Evolutionary conservation across 139 green algal genomes (phyloP), one percentile per base, ranked within the genome.

Genomic region (Eudorina sp.): DNA sequence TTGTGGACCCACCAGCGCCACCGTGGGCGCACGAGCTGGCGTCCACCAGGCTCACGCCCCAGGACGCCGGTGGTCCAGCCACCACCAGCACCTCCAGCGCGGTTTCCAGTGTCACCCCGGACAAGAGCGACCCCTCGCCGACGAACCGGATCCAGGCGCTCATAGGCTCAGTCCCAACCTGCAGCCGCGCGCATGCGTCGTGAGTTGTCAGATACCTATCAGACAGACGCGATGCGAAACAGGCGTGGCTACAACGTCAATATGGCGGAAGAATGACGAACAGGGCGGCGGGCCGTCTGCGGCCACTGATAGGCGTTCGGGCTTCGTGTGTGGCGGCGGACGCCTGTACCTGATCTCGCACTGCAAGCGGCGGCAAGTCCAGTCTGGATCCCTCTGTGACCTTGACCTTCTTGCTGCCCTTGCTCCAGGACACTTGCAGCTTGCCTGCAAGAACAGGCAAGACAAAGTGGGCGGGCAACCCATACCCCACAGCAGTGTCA

Each of bases 391-490:
- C 85, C 75, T 86, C 48, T 4, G 77, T 74, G 38, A 97, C 73
- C 27, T 72, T 78, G 1, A 90, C 70, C 41, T 91, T 94, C 81
- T 95, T 95, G 85, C 25, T 77, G 69, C 92, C 93, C 41, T 88
- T 90, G 53, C n/a, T 53, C 94, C 93, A 97, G 6, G 94, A 97
- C 55, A 93, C 83, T 40, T 92, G 90, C 51, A 96, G 51, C 68
- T 90, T 90, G 75, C 92, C 93, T 27, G 70, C 40, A 77, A 31
- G 68, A 19, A 21, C 68, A 51, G 34, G 4, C 48, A 77, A 77
- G 5, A 4, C 55, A 66, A 5, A 11, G 55, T 11, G 8, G 7
- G 29, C 5, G 55, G 27, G 7, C 29, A 55, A 55, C 48, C 48
- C 48, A 55, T 21, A 55, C 48, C 48, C 48, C 48, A 55, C 9